Conservation (phyloP, 1,139 yeast genomes). For the Hansenula lynferdii region DNA sequence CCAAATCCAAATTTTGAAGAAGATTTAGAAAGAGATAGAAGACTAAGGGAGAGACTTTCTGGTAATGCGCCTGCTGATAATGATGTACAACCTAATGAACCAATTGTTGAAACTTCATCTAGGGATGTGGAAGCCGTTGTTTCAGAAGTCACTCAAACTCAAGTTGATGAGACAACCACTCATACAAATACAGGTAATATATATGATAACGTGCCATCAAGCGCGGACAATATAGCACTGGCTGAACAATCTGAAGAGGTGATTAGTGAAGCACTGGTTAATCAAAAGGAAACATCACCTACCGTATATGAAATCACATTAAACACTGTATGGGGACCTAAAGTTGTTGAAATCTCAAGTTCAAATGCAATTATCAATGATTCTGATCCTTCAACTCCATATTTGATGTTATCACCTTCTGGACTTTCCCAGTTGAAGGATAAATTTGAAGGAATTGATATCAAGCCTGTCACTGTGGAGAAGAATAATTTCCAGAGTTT, state of each 20-base stretch:
- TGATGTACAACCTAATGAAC: not conserved
- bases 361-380: conserved; percentile 42
- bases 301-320: conserved; percentile 10
- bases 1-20: conserved; percentile 21
- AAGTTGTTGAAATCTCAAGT: conserved; percentile 28
- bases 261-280: not conserved
- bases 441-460: conserved; percentile 16
- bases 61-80: not conserved
- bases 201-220: too few relatives aligned
- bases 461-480: too few relatives aligned
- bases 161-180: too few relatives aligned
- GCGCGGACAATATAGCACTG: conserved; percentile 11
- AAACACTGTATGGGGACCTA: conserved; percentile 10
- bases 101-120: not conserved
- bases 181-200: too few relatives aligned
- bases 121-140: not conserved
- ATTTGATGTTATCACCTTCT: conserved; percentile 35
- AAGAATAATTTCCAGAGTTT: too few relatives aligned
- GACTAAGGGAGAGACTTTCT: conserved; percentile 16
- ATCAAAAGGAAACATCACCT: not conserved
- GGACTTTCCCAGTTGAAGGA: conserved; percentile 34
- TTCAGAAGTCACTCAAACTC: not conserved
- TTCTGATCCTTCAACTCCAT: conserved; percentile 32
- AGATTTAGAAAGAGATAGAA: conserved; percentile 20
- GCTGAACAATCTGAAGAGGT: not conserved